Percentiles rank a stretch among this genome's conserved stretches.
These are phyloP conservation scores for Nicotiana tabacum DNA, from an alignment of 257 asterid species.

Conservation along the genomic window DNA sequence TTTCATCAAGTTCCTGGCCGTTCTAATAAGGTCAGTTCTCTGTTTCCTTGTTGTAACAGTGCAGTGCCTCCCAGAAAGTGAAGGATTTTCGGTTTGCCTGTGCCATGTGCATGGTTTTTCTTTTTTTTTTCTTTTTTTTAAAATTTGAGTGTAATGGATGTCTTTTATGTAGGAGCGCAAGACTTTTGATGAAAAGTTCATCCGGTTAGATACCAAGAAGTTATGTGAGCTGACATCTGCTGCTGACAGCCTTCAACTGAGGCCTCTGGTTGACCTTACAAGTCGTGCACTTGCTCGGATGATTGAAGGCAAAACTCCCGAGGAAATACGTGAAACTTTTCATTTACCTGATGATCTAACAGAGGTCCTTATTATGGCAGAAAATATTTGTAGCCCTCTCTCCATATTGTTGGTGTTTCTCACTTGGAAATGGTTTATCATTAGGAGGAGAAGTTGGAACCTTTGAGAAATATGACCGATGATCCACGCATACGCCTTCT, in stretches of 20 bases:
- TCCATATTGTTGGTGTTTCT: not conserved
- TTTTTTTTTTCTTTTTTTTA: no score
- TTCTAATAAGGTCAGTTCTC: constrained; percentile 66
- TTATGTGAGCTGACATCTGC: constrained; percentile 97
- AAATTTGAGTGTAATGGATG: not conserved
- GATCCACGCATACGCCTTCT: constrained; percentile 91
- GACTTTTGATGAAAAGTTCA: constrained; percentile 85
- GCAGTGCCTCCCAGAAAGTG: not conserved
- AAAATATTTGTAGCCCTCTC: not conserved
- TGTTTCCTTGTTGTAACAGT: not conserved
- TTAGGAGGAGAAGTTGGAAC: constrained; percentile 98
- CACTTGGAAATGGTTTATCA: constrained; percentile 3
- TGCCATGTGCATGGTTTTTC: not conserved
- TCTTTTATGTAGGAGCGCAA: constrained; percentile 63
- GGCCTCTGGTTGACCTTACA: constrained; percentile 92
- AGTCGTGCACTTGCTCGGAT: constrained; percentile 96
- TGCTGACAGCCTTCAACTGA: constrained; percentile 89
- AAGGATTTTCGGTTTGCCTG: not conserved
- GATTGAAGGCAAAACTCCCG: constrained; percentile 89
- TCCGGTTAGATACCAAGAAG: constrained; percentile 81
- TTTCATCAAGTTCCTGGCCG: constrained; percentile 93
- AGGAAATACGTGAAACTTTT: constrained; percentile 88
- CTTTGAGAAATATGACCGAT: constrained; percentile 80
- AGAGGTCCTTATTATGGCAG: constrained; percentile 47
- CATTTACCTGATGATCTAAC: constrained; percentile 97